A percentile compares a stretch with the other conserved stretches of the same genome.
Conservation (phyloP, 176 grass and related monocot genomes). For the Pontederia paniculata region DNA sequence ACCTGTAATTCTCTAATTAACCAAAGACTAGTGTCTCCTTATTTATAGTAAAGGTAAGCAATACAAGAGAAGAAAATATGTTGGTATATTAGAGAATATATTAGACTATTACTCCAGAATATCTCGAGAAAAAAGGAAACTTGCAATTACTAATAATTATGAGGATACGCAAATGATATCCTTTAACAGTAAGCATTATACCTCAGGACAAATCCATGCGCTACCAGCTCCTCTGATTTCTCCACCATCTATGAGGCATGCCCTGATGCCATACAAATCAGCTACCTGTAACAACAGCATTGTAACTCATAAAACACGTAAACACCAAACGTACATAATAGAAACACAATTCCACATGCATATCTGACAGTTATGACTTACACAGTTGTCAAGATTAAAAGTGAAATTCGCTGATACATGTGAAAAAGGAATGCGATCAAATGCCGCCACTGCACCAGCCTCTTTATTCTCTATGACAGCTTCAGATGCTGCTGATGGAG, state of each 20-base stretch:
- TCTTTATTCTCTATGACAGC: slow-evolving; percentile 91
- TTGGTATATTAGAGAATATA: too few species aligned
- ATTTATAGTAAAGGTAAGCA: too few species aligned
- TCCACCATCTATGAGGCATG: slow-evolving; percentile 86
- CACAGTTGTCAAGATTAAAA: slow-evolving; percentile 91
- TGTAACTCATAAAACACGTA: background rate
- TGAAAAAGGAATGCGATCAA: slow-evolving; percentile 90
- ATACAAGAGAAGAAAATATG: too few species aligned
- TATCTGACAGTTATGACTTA: slow-evolving; percentile 28
- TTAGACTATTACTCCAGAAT: too few species aligned
- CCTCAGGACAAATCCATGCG: slow-evolving; percentile 92
- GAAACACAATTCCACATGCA: background rate
- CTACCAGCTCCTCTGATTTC: slow-evolving; percentile 99
- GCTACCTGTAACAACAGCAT: slow-evolving; percentile 38
- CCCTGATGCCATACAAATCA: slow-evolving; percentile 98
- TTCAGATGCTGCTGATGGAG: slow-evolving; percentile 82
- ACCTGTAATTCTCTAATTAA: too few species aligned
- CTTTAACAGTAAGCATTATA: slow-evolving; percentile 26
- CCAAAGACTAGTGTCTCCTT: too few species aligned
- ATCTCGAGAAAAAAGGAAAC: too few species aligned
- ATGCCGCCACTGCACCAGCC: slow-evolving; percentile 89
- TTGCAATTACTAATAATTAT: too few species aligned
- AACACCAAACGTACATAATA: background rate
- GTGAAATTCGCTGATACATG: slow-evolving; percentile 96
- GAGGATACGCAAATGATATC: too few species aligned